Conservation (phyloP, 164 flowering plant genomes). For the Santalum album region DNA sequence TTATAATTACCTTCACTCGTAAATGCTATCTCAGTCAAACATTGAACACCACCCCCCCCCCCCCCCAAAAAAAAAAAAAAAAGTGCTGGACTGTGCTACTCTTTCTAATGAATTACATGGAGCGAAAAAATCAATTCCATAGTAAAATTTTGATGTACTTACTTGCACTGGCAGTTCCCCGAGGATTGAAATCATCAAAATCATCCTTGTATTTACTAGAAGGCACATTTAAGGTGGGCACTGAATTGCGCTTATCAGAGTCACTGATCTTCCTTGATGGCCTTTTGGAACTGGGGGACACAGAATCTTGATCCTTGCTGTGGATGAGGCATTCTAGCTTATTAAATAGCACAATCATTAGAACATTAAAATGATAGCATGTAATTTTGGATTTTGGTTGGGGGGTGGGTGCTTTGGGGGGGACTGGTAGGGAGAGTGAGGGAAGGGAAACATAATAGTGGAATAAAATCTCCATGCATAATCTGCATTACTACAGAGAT, state of each 20-base stretch:
- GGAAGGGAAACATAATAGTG: too few species aligned
- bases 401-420: too few species aligned
- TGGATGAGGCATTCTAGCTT: slow-evolving; percentile 11
- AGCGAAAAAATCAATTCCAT: background rate
- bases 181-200: slow-evolving; percentile 93
- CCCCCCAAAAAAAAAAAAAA: too few species aligned
- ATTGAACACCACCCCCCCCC: too few species aligned
- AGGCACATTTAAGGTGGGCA: slow-evolving; percentile 36
- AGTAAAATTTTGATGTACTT: slow-evolving; percentile 19
- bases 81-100: too few species aligned
- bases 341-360: background rate
- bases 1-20: background rate
- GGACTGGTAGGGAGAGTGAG: too few species aligned
- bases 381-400: too few species aligned
- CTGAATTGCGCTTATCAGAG: slow-evolving; percentile 27
- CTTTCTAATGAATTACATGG: background rate
- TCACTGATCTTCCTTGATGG: slow-evolving; percentile 21
- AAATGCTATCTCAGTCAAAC: too few species aligned
- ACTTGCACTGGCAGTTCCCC: slow-evolving; percentile 74
- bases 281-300: slow-evolving; percentile 25
- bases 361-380: too few species aligned
- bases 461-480: too few species aligned
- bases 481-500: too few species aligned
- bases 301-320: slow-evolving; percentile 38
- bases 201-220: slow-evolving; percentile 56